Evolutionary conservation across 2,329 filamentous ascomycete species (phyloP).

Genomic region (Penicillium aurantiogriseum): DNA sequence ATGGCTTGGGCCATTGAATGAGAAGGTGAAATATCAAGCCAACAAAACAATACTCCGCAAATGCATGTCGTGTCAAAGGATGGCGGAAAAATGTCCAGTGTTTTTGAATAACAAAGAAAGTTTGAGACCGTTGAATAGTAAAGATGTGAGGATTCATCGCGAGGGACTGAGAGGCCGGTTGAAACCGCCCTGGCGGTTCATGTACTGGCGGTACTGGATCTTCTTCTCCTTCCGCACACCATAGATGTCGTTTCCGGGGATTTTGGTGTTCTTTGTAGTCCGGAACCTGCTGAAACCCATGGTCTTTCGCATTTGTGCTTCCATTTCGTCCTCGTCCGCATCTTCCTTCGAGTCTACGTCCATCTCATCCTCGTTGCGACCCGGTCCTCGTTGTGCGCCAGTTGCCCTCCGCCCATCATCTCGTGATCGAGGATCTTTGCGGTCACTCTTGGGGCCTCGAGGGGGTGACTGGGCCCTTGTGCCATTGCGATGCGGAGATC

Average conservation of each 20-base stretch:
- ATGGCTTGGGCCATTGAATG: constrained; percentile 7
- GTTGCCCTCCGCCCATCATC: constrained; percentile 25
- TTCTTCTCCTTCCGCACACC: constrained; percentile 89
- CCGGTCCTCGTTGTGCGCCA: constrained; percentile 20
- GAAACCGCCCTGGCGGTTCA: constrained; percentile 58
- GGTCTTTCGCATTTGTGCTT: constrained; percentile 73
- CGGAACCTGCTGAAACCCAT: constrained; percentile 90
- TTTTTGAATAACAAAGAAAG: constrained; percentile 9
- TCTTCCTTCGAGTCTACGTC: constrained; percentile 49
- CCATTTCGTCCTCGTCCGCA: constrained; percentile 61
- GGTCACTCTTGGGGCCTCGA: constrained; percentile 35
- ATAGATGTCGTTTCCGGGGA: constrained; percentile 81
- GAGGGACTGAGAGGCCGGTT: constrained; percentile 51
- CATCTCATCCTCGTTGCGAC: constrained; percentile 35
- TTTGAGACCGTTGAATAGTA: constrained; percentile 5
- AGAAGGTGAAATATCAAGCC: constrained; percentile 12
- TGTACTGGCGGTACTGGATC: constrained; percentile 94
- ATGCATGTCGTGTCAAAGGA: constrained; percentile 30
- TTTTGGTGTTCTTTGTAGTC: constrained; percentile 83
- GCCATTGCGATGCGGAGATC: constrained; percentile 37
- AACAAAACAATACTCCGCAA: constrained; percentile 27
- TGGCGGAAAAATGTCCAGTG: constrained; percentile 4
- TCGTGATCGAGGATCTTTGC: constrained; percentile 29
- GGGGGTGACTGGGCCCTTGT: constrained; percentile 35
- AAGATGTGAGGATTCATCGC: constrained; percentile 27